Percentiles rank a stretch among this genome's conserved stretches.
Conservation (phyloP, 169 alveolate species). For the Babesia caballi region DNA sequence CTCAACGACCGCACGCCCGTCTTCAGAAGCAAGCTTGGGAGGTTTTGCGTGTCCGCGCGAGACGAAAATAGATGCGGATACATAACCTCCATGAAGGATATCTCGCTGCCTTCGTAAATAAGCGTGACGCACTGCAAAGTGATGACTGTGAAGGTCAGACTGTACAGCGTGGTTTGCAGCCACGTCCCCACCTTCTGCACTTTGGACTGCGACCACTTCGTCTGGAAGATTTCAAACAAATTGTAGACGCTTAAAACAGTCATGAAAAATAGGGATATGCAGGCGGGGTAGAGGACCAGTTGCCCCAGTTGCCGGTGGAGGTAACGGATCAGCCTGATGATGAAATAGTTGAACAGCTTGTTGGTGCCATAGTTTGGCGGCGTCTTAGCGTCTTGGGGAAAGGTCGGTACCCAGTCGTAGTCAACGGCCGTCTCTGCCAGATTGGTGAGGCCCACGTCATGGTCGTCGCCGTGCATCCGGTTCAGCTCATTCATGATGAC, state of each 20-base stretch:
- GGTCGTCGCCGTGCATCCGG: background rate
- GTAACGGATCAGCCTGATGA: constrained; percentile 36
- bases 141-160: background rate
- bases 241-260: constrained; percentile 7
- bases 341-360: constrained; percentile 22
- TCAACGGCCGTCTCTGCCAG: background rate
- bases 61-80: constrained; percentile 15
- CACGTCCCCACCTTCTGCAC: background rate
- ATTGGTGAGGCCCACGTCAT: constrained; percentile 14
- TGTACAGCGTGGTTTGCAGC: constrained; percentile 9
- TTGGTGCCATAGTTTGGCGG: constrained; percentile 9
- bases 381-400: background rate
- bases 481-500: background rate
- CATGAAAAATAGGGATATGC: constrained; percentile 11
- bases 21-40: background rate
- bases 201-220: background rate
- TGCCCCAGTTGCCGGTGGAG: constrained; percentile 7
- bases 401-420: constrained; percentile 45
- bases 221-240: constrained; percentile 11
- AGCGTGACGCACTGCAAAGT: constrained; percentile 23
- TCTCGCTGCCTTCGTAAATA: constrained; percentile 17
- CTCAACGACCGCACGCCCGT: constrained; percentile 16
- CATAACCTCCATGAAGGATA: constrained; percentile 36
- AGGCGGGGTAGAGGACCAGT: constrained; percentile 16
- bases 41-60: background rate